Conservation (phyloP, 306 rosid species). For the Casuarina cunninghamiana region DNA sequence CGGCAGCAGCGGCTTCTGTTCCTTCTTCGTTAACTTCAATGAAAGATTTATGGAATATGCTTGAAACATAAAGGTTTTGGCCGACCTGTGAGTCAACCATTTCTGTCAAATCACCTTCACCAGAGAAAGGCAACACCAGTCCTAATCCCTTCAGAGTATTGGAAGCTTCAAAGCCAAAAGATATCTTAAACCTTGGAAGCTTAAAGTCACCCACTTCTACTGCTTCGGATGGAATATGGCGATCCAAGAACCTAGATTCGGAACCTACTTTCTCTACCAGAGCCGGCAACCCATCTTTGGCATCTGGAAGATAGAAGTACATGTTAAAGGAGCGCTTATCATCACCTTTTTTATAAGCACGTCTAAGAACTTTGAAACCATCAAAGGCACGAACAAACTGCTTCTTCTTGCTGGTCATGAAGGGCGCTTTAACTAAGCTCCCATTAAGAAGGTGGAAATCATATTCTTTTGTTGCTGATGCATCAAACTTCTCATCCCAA, state of each 20-base stretch:
- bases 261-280: slow-evolving; percentile 60
- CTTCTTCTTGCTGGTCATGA: slow-evolving; percentile 60
- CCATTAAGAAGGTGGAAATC: slow-evolving; percentile 68
- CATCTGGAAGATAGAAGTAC: slow-evolving; percentile 74
- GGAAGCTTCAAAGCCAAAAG: slow-evolving; percentile 64
- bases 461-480: slow-evolving; percentile 48
- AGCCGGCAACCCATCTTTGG: slow-evolving; percentile 61
- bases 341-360: slow-evolving; percentile 60
- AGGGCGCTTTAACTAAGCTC: slow-evolving; percentile 59
- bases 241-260: slow-evolving; percentile 51
- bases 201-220: slow-evolving; percentile 60
- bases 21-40: slow-evolving; percentile 90
- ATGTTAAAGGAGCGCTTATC: slow-evolving; percentile 66
- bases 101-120: slow-evolving; percentile 60
- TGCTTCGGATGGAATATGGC: slow-evolving; percentile 42
- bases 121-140: slow-evolving; percentile 58
- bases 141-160: slow-evolving; percentile 54
- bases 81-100: slow-evolving; percentile 60
- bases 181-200: slow-evolving; percentile 74
- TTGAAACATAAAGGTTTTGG: slow-evolving; percentile 46
- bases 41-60: slow-evolving; percentile 61
- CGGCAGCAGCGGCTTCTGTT: slow-evolving; percentile 79
- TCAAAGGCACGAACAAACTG: slow-evolving; percentile 50
- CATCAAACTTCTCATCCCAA: slow-evolving; percentile 64
- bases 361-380: slow-evolving; percentile 69